Percentiles rank a stretch among this genome's conserved stretches.
Conservation (phyloP, 192 early-diverging fungal species). For the Mortierella hygrophila region DNA sequence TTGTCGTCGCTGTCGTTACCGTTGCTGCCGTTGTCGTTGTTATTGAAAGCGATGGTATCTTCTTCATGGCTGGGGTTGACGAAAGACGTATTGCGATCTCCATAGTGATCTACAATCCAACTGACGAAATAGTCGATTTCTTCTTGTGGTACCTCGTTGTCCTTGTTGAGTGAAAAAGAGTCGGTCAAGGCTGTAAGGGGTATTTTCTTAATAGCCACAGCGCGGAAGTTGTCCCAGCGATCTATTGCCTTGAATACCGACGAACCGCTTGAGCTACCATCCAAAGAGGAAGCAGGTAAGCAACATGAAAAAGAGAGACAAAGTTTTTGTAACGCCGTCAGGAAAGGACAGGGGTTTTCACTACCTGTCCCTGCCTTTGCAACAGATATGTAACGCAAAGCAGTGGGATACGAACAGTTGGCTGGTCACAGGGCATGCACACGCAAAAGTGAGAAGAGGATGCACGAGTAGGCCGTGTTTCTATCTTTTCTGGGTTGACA, state of each 20-base stretch:
- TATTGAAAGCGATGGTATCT: neutral
- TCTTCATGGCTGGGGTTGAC: neutral
- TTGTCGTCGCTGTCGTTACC: too few relatives aligned
- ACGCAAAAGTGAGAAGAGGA: neutral
- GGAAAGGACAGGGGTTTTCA: too few relatives aligned
- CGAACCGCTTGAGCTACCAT: slow-evolving; percentile 35
- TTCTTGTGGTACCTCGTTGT: neutral
- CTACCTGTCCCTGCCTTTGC: too few relatives aligned
- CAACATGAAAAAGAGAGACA: neutral
- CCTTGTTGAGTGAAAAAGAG: neutral
- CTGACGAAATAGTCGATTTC: slow-evolving; percentile 40
- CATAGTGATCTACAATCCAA: slow-evolving; percentile 35
- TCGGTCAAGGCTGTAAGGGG: slow-evolving; percentile 33
- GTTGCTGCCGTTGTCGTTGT: neutral
- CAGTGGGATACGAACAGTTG: too few relatives aligned
- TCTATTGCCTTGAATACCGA: slow-evolving; percentile 38
- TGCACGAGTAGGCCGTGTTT: too few relatives aligned
- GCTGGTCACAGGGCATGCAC: too few relatives aligned
- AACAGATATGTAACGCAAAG: too few relatives aligned
- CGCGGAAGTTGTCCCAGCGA: slow-evolving; percentile 9
- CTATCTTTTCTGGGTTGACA: too few relatives aligned
- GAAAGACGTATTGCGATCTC: neutral
- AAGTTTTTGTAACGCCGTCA: neutral
- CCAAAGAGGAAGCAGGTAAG: neutral
- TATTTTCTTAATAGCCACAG: slow-evolving; percentile 43